Base-by-base conservation (phyloP, 805 yeast genomes). In the Candida nemodendra region DNA sequence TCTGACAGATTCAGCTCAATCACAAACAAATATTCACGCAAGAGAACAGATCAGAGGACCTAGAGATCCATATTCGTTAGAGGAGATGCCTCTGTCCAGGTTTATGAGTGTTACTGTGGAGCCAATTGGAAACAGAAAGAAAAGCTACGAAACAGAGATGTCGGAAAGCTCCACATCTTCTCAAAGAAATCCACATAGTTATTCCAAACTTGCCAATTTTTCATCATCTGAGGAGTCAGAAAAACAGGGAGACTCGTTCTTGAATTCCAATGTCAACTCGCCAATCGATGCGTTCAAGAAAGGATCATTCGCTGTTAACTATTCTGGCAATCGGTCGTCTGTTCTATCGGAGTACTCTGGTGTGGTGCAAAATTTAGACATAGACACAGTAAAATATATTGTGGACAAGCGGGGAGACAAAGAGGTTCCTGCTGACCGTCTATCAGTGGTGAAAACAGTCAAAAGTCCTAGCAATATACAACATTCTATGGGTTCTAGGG, bases 341-440 rank as follows among this genome's bases (percentile, higher is more conserved):
- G 39, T 56, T 43, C 26, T 62, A 32, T 64, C 68, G 1, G 59
- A 61, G 4, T 64, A 64, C 43, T 62, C 67, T 0, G 69, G 68
- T 11, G 49, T 64, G 12, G 61, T 64, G n/a, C 66, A 64, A 12
- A 50, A 61, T 30, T 64, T 59, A 14, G 66, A 61, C 38, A 54
- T 57, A 28, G 66, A 62, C 39, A 62, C 61, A 12, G 56, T 60
- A 22, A 53, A 43, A 43, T 63, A 53, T 18, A 58, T 60, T 18
- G 64, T 55, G 17, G 58, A 53, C 38, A 40, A 39, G 30, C 47
- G 42, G 9, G 44, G 33, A 4, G 44, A 43, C n/a, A 37, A 27
- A 21, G 37, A 33, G 7, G 42, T 41, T 29, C 48, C 50, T 11
- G 31, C 47, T 2, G 50, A 41, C 25, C 23, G 49, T 17, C 35